Evolutionary conservation across 2,329 filamentous ascomycete species (phyloP).

Genomic region (Lecanicillium sp.): DNA sequence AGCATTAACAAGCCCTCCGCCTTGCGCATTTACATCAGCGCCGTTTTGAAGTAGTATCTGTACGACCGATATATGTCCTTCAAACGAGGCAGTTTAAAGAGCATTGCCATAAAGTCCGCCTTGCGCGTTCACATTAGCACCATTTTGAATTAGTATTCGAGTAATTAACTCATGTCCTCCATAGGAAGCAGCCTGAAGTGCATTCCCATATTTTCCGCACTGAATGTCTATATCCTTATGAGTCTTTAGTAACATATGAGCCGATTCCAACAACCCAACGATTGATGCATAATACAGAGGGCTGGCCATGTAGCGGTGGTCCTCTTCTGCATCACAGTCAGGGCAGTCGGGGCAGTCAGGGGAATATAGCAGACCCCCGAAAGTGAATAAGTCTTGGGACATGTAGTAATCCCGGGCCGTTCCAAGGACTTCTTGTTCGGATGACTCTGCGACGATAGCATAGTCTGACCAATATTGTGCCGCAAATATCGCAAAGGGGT

Average conservation of each 20-base stretch:
- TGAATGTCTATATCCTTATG: background rate
- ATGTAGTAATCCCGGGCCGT: background rate
- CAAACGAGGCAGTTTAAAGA: too few relatives aligned
- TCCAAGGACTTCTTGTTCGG: background rate
- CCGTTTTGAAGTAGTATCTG: too few relatives aligned
- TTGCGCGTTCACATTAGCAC: too few relatives aligned
- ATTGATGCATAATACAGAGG: constrained; percentile 4
- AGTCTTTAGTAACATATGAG: constrained; percentile 1
- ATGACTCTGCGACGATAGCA: background rate
- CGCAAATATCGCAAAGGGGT: constrained; percentile 2
- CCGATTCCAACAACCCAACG: background rate
- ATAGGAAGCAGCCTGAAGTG: too few relatives aligned
- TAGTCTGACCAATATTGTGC: constrained; percentile 1
- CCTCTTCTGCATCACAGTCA: background rate
- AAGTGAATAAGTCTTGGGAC: background rate
- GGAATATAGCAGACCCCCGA: background rate
- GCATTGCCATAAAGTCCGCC: too few relatives aligned
- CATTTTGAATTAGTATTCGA: too few relatives aligned
- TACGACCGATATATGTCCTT: too few relatives aligned
- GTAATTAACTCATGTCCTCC: too few relatives aligned
- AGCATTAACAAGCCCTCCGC: too few relatives aligned
- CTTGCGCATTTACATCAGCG: too few relatives aligned
- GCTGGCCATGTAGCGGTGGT: too few relatives aligned
- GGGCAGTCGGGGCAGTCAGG: background rate
- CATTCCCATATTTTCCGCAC: too few relatives aligned